Conservation (phyloP, 140 eudicot genomes). For the Bidens hawaiensis region DNA sequence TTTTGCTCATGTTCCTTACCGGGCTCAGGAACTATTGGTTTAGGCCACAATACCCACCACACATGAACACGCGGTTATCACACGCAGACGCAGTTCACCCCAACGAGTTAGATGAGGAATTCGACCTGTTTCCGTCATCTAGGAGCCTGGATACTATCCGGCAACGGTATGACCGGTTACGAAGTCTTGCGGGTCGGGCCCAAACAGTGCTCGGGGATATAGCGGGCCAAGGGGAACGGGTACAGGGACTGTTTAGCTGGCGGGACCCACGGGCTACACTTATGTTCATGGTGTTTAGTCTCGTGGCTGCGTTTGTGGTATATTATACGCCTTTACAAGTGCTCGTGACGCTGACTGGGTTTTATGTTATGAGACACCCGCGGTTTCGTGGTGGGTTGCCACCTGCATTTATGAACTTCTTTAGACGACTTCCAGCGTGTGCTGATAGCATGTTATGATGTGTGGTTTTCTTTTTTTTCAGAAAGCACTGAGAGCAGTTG, state of each 20-base stretch:
- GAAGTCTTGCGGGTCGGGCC: constrained; percentile 67
- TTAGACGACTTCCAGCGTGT: constrained; percentile 72
- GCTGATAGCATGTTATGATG: constrained; percentile 76
- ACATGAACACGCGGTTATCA: constrained; percentile 72
- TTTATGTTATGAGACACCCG: constrained; percentile 85
- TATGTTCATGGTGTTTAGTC: constrained; percentile 59
- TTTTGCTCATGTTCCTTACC: constrained; percentile 72
- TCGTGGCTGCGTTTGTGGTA: constrained; percentile 60
- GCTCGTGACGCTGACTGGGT: constrained; percentile 39
- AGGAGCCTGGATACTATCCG: constrained; percentile 50
- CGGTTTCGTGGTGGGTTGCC: constrained; percentile 67
- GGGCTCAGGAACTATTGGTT: constrained; percentile 82
- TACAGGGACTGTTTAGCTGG: constrained; percentile 86
- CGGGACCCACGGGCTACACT: constrained; percentile 84
- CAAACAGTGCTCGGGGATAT: constrained; percentile 78
- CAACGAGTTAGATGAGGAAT: constrained; percentile 89
- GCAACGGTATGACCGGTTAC: constrained; percentile 63
- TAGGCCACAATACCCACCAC: constrained; percentile 70
- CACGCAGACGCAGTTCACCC: constrained; percentile 54
- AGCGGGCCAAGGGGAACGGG: constrained; percentile 83
- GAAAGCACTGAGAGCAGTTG: background rate
- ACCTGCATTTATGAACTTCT: constrained; percentile 63
- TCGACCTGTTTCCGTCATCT: constrained; percentile 69
- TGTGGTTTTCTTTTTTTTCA: background rate
- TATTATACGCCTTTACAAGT: constrained; percentile 69